phyloP scores from a whole-genome alignment of 2,329 filamentous ascomycete genomes.

The Cercospora berteroae region DNA sequence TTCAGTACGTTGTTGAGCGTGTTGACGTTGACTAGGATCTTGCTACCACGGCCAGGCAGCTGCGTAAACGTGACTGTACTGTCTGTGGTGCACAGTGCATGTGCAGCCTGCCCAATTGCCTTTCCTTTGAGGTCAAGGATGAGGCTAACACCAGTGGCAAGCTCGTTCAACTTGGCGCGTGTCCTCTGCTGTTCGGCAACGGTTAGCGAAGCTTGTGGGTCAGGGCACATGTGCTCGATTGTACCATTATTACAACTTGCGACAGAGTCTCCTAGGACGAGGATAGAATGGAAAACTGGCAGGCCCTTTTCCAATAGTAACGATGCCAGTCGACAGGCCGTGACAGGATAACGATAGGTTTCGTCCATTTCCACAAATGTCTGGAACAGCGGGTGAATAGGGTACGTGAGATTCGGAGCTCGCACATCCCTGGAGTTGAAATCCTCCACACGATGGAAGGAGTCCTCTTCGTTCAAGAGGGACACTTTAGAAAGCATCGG shows the following conservation, averaged over 20 bases:
- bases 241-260: neutral
- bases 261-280: neutral
- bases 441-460: neutral
- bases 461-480: neutral
- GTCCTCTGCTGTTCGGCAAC: neutral
- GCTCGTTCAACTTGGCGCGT: neutral
- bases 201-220: neutral
- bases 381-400: neutral
- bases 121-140: neutral
- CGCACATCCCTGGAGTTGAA: neutral
- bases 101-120: no score
- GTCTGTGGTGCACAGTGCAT: neutral
- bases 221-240: neutral
- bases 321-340: neutral
- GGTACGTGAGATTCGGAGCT: neutral
- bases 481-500: neutral
- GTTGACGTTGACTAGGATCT: neutral
- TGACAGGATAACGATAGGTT: neutral
- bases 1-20: neutral
- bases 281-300: neutral
- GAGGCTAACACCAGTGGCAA: neutral
- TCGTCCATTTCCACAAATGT: neutral
- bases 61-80: neutral
- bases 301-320: neutral
- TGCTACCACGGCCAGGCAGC: neutral